phyloP scores from a whole-genome alignment of 345 rosid genomes.

The Eutrema yunnanense region DNA sequence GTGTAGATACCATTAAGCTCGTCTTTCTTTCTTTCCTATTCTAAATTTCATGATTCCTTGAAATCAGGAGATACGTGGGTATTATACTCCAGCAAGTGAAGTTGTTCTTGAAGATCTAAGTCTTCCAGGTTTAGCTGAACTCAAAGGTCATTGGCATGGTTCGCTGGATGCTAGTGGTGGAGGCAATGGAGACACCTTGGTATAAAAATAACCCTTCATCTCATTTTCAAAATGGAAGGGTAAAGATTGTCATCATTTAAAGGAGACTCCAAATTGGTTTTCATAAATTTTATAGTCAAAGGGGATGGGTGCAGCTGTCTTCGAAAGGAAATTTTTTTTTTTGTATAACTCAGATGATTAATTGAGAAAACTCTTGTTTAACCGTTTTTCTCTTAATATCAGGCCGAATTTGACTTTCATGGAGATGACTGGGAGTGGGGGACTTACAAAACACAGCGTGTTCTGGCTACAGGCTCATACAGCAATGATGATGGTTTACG shows the following conservation, averaged over 20 bases:
- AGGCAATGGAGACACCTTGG: constrained; percentile 99
- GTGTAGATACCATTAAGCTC: background rate
- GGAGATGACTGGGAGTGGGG: constrained; percentile 99
- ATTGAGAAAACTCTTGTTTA: background rate
- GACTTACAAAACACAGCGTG: constrained; percentile 80
- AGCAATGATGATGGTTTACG: constrained; percentile 93
- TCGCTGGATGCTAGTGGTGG: constrained; percentile 99
- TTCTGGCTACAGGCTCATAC: constrained; percentile 84
- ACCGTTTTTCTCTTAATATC: constrained; percentile 20
- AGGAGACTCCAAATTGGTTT: background rate
- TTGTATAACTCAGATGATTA: background rate
- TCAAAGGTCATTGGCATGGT: constrained; percentile 89
- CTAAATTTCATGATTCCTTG: constrained; percentile 13
- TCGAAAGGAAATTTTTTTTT: background rate
- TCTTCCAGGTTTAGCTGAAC: constrained; percentile 94
- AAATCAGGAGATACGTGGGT: constrained; percentile 62
- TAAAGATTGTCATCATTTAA: background rate
- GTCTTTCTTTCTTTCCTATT: constrained; percentile 3
- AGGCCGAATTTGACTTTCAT: constrained; percentile 97
- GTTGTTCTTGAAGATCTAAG: constrained; percentile 67
- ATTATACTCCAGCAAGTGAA: constrained; percentile 59
- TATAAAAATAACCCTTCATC: constrained; percentile 20
- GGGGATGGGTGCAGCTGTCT: background rate
- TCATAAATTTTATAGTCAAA: background rate
- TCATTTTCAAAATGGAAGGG: constrained; percentile 5